Evolutionary conservation across 306 rosid species (phyloP).

Genomic region (Gastrolobium bilobum): DNA sequence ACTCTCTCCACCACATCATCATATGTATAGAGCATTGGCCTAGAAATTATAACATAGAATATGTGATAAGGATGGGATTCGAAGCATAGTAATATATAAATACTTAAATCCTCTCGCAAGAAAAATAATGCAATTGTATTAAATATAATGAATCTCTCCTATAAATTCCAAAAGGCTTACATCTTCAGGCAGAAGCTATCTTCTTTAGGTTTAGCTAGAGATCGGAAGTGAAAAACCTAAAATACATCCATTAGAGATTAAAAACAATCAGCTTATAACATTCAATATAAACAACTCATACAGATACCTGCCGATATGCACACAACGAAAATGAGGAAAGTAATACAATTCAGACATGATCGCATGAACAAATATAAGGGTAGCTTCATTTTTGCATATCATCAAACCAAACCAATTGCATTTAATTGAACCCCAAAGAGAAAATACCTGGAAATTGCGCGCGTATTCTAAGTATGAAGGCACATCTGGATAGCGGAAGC

Average conservation of each 20-base stretch:
- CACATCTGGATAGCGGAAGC: too few relatives aligned
- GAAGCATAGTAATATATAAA: constrained; percentile 17
- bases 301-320: background rate
- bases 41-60: constrained; percentile 26
- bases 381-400: background rate
- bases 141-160: constrained; percentile 27
- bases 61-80: background rate
- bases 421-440: background rate
- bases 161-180: background rate
- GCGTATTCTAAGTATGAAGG: constrained; percentile 62
- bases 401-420: too few relatives aligned
- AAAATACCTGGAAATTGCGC: constrained; percentile 74
- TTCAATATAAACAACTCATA: background rate
- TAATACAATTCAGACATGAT: background rate
- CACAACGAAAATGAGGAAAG: background rate
- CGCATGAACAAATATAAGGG: background rate
- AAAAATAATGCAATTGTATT: constrained; percentile 12
- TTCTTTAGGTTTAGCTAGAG: constrained; percentile 80
- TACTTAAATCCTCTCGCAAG: background rate
- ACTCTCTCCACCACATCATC: too few relatives aligned
- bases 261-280: constrained; percentile 5
- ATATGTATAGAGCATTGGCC: too few relatives aligned
- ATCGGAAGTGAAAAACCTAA: constrained; percentile 79
- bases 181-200: constrained; percentile 65
- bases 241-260: constrained; percentile 32